These are phyloP conservation scores for Phaffia rhodozyma DNA, from an alignment of 1,284 basidiomycete genomes.

Conservation along the genomic window DNA sequence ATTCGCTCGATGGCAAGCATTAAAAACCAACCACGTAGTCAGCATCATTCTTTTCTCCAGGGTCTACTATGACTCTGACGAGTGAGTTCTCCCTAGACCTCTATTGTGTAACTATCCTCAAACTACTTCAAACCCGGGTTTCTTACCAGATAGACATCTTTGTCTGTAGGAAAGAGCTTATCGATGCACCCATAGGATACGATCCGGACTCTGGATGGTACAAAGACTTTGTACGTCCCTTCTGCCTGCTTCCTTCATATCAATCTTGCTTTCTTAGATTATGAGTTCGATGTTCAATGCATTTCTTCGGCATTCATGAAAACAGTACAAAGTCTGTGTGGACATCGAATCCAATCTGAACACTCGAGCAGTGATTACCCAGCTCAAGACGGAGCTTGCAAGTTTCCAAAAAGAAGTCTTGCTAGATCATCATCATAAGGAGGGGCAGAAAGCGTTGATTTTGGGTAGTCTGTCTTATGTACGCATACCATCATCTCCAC, in stretches of 20 bases:
- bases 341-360: conserved; percentile 79
- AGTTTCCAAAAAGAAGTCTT: conserved; percentile 78
- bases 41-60: conserved; percentile 91
- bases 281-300: neutral
- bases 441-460: conserved; percentile 28
- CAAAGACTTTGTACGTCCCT: conserved; percentile 60
- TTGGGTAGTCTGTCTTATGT: conserved; percentile 35
- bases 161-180: conserved; percentile 44
- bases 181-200: conserved; percentile 48
- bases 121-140: too few species aligned
- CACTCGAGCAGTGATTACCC: conserved; percentile 75
- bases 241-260: neutral
- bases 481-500: conserved; percentile 18
- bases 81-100: conserved; percentile 29
- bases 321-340: conserved; percentile 67
- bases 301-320: neutral
- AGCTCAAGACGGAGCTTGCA: conserved; percentile 77
- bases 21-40: conserved; percentile 80
- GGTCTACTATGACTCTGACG: conserved; percentile 76
- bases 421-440: conserved; percentile 57
- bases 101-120: too few species aligned
- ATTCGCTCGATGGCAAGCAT: conserved; percentile 67
- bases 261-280: neutral
- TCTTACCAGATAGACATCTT: too few species aligned
- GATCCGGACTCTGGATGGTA: conserved; percentile 68